Conservation (phyloP, 306 rosid genomes). For the Ziziphus jujuba region DNA sequence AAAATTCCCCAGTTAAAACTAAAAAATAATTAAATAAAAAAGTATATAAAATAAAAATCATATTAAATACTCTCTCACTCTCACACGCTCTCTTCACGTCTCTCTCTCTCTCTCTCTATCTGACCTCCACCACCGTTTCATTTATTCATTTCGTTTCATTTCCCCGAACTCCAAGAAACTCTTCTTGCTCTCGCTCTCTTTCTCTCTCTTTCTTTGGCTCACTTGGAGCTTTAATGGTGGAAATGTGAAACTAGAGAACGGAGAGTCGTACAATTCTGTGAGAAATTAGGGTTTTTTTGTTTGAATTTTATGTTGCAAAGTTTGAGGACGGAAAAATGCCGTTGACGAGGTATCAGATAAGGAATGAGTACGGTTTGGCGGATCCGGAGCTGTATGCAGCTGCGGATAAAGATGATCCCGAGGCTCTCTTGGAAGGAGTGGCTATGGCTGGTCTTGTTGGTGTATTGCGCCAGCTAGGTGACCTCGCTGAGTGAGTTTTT, state of each 20-base stretch:
- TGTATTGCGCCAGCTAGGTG: constrained; percentile 94
- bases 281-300: constrained; percentile 27
- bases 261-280: neutral
- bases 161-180: constrained; percentile 8
- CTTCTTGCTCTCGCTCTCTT: constrained; percentile 27
- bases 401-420: constrained; percentile 89
- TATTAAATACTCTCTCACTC: constrained; percentile 10
- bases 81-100: constrained; percentile 42
- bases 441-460: constrained; percentile 92
- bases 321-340: constrained; percentile 55
- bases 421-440: constrained; percentile 81
- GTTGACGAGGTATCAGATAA: constrained; percentile 65
- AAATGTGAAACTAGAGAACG: constrained; percentile 36
- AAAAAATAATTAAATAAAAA: neutral
- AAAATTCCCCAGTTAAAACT: constrained; percentile 4
- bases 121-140: constrained; percentile 34
- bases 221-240: constrained; percentile 17
- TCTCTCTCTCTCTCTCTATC: constrained; percentile 1
- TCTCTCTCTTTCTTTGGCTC: constrained; percentile 26
- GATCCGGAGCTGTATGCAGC: constrained; percentile 81
- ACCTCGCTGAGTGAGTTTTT: constrained; percentile 78
- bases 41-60: neutral
- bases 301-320: neutral
- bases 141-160: constrained; percentile 36
- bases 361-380: constrained; percentile 70